phyloP scores from a whole-genome alignment of 225 moss, liverwort and hornwort genomes.

The Physcomitrellopsis africana region DNA sequence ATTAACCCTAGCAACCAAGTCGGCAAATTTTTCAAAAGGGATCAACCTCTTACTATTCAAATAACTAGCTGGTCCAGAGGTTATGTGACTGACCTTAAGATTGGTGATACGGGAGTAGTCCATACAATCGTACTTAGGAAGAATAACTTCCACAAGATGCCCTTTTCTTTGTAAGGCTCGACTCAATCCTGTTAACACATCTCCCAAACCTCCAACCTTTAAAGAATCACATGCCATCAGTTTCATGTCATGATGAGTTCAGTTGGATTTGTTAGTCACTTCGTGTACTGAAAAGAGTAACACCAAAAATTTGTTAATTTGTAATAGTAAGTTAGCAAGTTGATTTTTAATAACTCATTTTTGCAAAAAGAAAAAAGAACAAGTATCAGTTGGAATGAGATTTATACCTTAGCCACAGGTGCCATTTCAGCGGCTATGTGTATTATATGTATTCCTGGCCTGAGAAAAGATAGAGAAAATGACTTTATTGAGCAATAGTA shows the following conservation, averaged over 20 bases:
- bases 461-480: conserved; percentile 37
- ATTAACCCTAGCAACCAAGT: neutral
- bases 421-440: conserved; percentile 99
- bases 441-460: conserved; percentile 88
- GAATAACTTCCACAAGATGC: conserved; percentile 94
- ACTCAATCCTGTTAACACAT: conserved; percentile 91
- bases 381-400: conserved; percentile 4
- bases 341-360: neutral
- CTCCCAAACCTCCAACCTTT: conserved; percentile 96
- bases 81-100: conserved; percentile 61
- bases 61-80: conserved; percentile 1
- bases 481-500: neutral
- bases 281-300: too few relatives aligned
- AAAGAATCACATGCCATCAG: conserved; percentile 23
- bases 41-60: conserved; percentile 14
- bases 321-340: conserved; percentile 4
- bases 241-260: neutral
- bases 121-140: conserved; percentile 98
- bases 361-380: neutral
- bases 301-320: too few relatives aligned
- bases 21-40: conserved; percentile 10
- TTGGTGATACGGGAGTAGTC: conserved; percentile 84
- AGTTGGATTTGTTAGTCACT: too few relatives aligned
- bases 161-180: conserved; percentile 94
- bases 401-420: conserved; percentile 89